Evolutionary conservation across 805 yeast species (phyloP).

Genomic region (Ogataea thermomethanolica): DNA sequence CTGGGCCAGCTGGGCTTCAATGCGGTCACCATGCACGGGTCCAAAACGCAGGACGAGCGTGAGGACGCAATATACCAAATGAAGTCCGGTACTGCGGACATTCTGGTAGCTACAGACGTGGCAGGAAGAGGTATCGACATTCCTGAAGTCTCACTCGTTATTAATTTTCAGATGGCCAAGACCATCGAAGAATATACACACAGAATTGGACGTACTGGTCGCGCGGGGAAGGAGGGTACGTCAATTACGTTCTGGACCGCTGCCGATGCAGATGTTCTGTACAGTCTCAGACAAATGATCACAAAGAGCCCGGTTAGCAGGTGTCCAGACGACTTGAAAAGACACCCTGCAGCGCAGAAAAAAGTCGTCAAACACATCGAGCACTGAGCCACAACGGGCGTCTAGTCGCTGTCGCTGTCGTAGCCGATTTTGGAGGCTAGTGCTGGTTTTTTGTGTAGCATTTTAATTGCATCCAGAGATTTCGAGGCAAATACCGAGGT

Average conservation of each 20-base stretch:
- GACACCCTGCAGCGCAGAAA: slow-evolving; percentile 20
- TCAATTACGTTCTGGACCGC: slow-evolving; percentile 70
- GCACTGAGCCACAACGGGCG: not conserved
- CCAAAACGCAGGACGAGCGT: slow-evolving; percentile 79
- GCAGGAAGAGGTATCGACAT: slow-evolving; percentile 96
- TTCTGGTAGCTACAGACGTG: slow-evolving; percentile 88
- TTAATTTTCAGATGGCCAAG: slow-evolving; percentile 82
- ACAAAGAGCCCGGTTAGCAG: slow-evolving; percentile 36
- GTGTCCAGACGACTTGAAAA: slow-evolving; percentile 39
- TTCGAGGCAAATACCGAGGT: slow-evolving; percentile 5
- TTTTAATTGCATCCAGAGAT: slow-evolving; percentile 10
- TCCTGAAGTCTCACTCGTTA: slow-evolving; percentile 77
- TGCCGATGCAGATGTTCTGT: slow-evolving; percentile 50
- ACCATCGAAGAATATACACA: slow-evolving; percentile 83
- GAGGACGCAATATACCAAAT: slow-evolving; percentile 69
- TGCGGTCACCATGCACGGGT: slow-evolving; percentile 76
- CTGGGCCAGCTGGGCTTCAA: slow-evolving; percentile 44
- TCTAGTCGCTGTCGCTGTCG: slow-evolving; percentile 13
- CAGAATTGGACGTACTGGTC: slow-evolving; percentile 93
- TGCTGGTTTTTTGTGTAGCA: slow-evolving; percentile 4
- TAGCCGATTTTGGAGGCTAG: slow-evolving; percentile 8
- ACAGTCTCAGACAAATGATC: slow-evolving; percentile 49
- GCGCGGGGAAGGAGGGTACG: slow-evolving; percentile 82
- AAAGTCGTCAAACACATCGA: slow-evolving; percentile 17
- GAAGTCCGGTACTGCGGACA: slow-evolving; percentile 50